A percentile compares a stretch with the other conserved stretches of the same genome.
phyloP scores from a whole-genome alignment of 192 early-diverging fungal genomes.

The Linnemannia zychae region DNA sequence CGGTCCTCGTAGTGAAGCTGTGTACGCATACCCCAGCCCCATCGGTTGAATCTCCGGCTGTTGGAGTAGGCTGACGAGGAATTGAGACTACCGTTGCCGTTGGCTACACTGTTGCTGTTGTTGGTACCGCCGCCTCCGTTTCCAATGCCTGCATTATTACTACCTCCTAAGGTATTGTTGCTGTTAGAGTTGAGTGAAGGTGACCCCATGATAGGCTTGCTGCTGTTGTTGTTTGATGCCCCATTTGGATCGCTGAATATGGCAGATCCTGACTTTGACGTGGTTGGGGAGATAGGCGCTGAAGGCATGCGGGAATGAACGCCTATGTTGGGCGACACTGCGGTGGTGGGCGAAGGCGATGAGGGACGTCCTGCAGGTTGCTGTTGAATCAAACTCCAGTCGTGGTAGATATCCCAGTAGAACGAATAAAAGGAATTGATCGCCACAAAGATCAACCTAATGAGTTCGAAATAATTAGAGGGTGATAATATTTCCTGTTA shows the following conservation, averaged over 20 bases:
- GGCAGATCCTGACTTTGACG: constrained; percentile 30
- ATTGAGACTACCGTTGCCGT: not conserved
- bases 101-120: not conserved
- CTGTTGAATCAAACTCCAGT: constrained; percentile 80
- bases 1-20: constrained; percentile 73
- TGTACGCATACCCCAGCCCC: constrained; percentile 10
- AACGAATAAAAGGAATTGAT: constrained; percentile 95
- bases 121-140: not conserved
- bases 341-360: constrained; percentile 23
- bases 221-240: not conserved
- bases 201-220: not conserved
- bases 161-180: no score
- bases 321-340: constrained; percentile 13
- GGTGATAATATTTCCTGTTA: not conserved
- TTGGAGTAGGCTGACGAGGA: constrained; percentile 1
- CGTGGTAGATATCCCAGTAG: constrained; percentile 96
- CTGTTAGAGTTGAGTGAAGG: not conserved
- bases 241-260: not conserved
- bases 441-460: constrained; percentile 72
- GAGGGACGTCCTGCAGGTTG: constrained; percentile 47
- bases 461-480: constrained; percentile 1
- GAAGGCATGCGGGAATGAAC: constrained; percentile 21
- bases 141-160: constrained; percentile 18
- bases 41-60: not conserved
- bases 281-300: not conserved